Base-by-base conservation (phyloP, 306 rosid genomes). In the Quercus gilva region DNA sequence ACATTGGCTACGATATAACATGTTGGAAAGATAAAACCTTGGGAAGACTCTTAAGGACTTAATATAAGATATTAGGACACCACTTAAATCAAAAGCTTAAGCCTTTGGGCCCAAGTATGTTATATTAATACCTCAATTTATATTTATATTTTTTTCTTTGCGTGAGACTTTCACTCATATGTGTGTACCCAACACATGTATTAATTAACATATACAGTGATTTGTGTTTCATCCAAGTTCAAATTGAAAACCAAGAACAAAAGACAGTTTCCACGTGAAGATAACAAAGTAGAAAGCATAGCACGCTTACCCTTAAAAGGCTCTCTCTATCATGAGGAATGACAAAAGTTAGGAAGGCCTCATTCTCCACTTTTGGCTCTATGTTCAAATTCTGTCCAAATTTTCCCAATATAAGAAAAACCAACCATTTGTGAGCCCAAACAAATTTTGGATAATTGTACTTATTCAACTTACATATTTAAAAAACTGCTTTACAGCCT, bases 271-370 rank as follows among this genome's bases (percentile, higher is more conserved):
- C 1, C 4, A 12, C 18, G 18, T 10, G 25, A 4, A 26, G 13
- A 57, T 51, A 25, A 60, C 37, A 13, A 43, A 51, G 41, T 55
- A 57, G 6, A 41, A 23, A 41, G 64, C 15, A 29, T 6, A 35
- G 65, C 31, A 70, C 7, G 20, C 85, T 81, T 76, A 91, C 98
- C 63, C 77, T 74, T 56, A 91, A 71, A 74, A 86, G 86, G 4
- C 74, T 60, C 83, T 95, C 99, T 80, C 89, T 84, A 75, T 91
- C 89, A 77, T 88, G 98, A 83, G 97, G 97, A 84, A 92, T 90
- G 75, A 90, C 87, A 81, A 84, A 95, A 78, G 97, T 92, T 31
- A 91, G 73, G 19, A 81, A 91, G 49, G 79, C 81, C 55, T 76
- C 75, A 68, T 79, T 89, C 86, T 95, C 96, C 85, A 89, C 98